Evolutionary conservation across 73 alveolate genomes (phyloP), one percentile per base, ranked within the genome.

Genomic region (Stentor roeselii): DNA sequence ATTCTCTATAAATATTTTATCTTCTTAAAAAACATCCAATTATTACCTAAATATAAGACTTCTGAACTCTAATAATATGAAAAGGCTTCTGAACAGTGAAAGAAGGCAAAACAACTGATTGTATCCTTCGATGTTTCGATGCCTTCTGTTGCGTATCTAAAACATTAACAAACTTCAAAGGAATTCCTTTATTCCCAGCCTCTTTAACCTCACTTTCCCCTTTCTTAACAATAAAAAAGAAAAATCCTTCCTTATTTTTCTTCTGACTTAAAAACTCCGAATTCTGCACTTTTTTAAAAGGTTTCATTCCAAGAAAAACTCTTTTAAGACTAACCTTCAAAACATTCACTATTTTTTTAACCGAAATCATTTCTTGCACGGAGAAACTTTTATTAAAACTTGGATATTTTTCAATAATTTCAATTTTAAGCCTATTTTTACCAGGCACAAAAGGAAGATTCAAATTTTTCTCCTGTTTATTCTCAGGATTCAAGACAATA

Each of bases 51-150:
- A 50, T 21, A 50, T 50, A 50, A 11, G 80, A 67, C 11, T 67
- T 67, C 41, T 67, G 80, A 32, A 67, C 80, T 11, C 80, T 36
- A 0, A 67, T 67, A n/a, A 67, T 1, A 15, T 67, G 80, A 40
- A 67, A 67, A 67, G 80, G 80, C 34, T 67, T 67, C 34, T 67
- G 80, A 27, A 40, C 0, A 21, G n/a, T 21, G 42, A 21, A 36
- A 67, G 41, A 21, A 21, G 37, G n/a, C 41, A 21, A n/a, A n/a
- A 67, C 41, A 11, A 67, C 80, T 67, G 80, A 67, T 32, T 67
- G 80, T 1, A 32, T 32, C n/a, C 80, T 21, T 67, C 80, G 21
- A 67, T 67, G 80, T 40, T 32, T 21, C 21, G 37, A 21, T 21
- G n/a, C 21, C 34, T 67, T 67, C 2, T 32, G 41, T 34, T 21